These are phyloP conservation scores for Suhomyces faveliae DNA, from an alignment of 805 yeast genomes.

Conservation along the genomic window DNA sequence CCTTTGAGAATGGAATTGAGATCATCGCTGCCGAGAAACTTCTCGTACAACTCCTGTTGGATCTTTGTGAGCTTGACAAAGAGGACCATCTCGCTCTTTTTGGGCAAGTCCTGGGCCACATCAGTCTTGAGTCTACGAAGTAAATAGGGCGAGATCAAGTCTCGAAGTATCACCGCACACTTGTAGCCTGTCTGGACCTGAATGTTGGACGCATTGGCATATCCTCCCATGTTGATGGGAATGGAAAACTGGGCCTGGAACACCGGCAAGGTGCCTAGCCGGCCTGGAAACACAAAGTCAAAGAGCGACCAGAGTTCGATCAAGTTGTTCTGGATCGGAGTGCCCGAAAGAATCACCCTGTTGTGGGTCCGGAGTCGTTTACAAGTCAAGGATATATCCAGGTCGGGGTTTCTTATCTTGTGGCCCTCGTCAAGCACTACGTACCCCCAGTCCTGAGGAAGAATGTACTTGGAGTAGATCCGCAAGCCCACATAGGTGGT, in stretches of 20 bases:
- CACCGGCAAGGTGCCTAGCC: constrained; percentile 91
- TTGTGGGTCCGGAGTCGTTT: constrained; percentile 83
- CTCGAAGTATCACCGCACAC: constrained; percentile 89
- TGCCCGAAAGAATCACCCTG: constrained; percentile 86
- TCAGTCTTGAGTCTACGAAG: constrained; percentile 86
- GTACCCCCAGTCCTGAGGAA: constrained; percentile 83
- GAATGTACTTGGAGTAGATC: constrained; percentile 58
- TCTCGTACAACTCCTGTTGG: constrained; percentile 73
- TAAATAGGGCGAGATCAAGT: constrained; percentile 85
- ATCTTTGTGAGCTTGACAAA: constrained; percentile 80
- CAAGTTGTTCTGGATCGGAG: constrained; percentile 93
- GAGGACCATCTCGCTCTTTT: constrained; percentile 89
- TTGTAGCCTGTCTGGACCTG: constrained; percentile 96
- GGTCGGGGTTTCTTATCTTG: constrained; percentile 91
- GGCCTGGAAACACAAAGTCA: constrained; percentile 93
- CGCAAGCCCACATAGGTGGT: constrained; percentile 90
- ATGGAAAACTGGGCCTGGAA: constrained; percentile 89
- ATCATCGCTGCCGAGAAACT: constrained; percentile 75
- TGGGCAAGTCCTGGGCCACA: constrained; percentile 92
- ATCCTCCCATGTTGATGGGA: constrained; percentile 96
- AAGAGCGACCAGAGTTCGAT: constrained; percentile 92
- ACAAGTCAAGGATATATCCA: constrained; percentile 80
- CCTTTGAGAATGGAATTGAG: constrained; percentile 70
- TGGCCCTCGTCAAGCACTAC: constrained; percentile 95
- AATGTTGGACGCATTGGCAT: constrained; percentile 92